Evolutionary conservation across 2,329 filamentous ascomycete species (phyloP).

Genomic region (Anisogramma anomala): DNA sequence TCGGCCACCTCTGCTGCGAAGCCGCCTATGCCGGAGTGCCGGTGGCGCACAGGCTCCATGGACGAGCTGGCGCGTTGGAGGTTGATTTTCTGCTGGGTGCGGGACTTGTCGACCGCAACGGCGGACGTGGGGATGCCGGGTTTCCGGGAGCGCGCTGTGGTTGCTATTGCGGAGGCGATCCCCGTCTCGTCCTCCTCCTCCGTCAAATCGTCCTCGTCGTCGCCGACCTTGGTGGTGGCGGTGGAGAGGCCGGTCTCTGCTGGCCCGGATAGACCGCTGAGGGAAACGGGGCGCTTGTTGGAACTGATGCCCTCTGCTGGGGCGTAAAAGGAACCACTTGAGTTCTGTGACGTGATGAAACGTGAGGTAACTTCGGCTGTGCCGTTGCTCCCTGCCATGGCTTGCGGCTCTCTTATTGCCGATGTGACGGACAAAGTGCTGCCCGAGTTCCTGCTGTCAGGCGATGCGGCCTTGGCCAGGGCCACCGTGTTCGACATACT

Average conservation of each 20-base stretch:
- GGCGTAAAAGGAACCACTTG: slow-evolving; percentile 40
- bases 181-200: slow-evolving; percentile 33
- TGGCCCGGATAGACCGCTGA: slow-evolving; percentile 25
- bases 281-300: slow-evolving; percentile 28
- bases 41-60: slow-evolving; percentile 53
- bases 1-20: slow-evolving; percentile 26
- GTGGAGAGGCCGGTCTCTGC: slow-evolving; percentile 8
- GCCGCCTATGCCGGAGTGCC: slow-evolving; percentile 21
- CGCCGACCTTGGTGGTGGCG: slow-evolving; percentile 17
- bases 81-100: slow-evolving; percentile 66
- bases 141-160: slow-evolving; percentile 18
- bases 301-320: slow-evolving; percentile 20
- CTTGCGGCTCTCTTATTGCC: slow-evolving; percentile 12
- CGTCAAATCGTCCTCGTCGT: slow-evolving; percentile 18
- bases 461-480: slow-evolving; percentile 32
- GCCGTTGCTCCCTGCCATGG: slow-evolving; percentile 30
- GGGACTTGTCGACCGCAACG: slow-evolving; percentile 43
- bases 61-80: slow-evolving; percentile 61
- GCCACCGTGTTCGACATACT: slow-evolving; percentile 52
- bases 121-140: slow-evolving; percentile 30
- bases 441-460: slow-evolving; percentile 17
- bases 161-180: slow-evolving; percentile 18
- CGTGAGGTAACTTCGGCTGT: slow-evolving; percentile 43
- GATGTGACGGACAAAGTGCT: slow-evolving; percentile 26
- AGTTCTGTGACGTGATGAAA: slow-evolving; percentile 39